Percentiles rank a stretch among this genome's conserved stretches.
These are phyloP conservation scores for Penicillium psychrofluorescens DNA, from an alignment of 495 filamentous ascomycete genomes.

Conservation along the genomic window DNA sequence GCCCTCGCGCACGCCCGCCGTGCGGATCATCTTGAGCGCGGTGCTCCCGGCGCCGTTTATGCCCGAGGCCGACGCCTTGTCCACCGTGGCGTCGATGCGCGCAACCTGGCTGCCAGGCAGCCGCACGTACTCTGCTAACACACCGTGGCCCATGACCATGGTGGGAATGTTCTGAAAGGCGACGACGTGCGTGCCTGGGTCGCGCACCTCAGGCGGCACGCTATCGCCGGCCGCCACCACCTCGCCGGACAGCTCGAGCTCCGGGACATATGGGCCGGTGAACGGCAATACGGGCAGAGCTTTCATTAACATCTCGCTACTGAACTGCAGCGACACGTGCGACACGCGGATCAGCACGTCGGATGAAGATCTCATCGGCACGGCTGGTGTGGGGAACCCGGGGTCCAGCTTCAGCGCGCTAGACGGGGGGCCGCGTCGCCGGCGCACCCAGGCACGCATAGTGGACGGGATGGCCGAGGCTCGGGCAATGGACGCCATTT, in stretches of 20 bases:
- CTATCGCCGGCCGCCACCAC: slow-evolving; percentile 7
- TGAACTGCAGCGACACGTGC: slow-evolving; percentile 12
- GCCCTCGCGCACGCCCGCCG: slow-evolving; percentile 16
- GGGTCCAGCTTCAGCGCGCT: slow-evolving; percentile 1
- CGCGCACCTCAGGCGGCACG: slow-evolving; percentile 7
- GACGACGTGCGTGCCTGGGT: slow-evolving; percentile 8
- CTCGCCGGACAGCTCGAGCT: slow-evolving; percentile 13
- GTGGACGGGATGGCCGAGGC: neutral
- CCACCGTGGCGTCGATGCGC: slow-evolving; percentile 3
- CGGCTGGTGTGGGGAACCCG: slow-evolving; percentile 3
- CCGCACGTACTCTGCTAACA: slow-evolving; percentile 12
- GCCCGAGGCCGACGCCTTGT: slow-evolving; percentile 18
- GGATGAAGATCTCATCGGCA: slow-evolving; percentile 2
- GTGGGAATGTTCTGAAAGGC: slow-evolving; percentile 8
- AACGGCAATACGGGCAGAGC: slow-evolving; percentile 6
- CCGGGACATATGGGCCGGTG: slow-evolving; percentile 8
- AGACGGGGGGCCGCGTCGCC: slow-evolving; percentile 2
- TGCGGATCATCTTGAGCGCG: slow-evolving; percentile 17
- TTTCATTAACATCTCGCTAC: slow-evolving; percentile 4
- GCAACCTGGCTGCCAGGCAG: slow-evolving; percentile 7
- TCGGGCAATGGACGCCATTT: neutral
- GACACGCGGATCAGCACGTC: slow-evolving; percentile 15
- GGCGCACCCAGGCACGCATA: slow-evolving; percentile 11
- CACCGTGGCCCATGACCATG: slow-evolving; percentile 6
- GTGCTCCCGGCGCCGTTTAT: slow-evolving; percentile 13